phyloP scores from a whole-genome alignment of 2,329 filamentous ascomycete genomes.

The Talaromyces pinophilus region DNA sequence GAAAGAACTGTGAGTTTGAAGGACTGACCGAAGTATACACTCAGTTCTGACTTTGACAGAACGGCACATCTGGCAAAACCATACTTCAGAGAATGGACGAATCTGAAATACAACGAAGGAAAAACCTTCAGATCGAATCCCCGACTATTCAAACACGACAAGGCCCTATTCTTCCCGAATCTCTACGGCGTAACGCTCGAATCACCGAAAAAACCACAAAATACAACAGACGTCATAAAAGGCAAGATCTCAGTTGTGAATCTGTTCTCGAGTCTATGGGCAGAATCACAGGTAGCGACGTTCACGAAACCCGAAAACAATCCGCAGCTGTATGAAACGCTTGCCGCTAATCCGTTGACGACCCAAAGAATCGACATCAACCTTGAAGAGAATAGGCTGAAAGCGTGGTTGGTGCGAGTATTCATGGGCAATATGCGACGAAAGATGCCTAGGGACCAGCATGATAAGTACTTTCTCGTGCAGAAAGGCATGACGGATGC shows the following conservation, averaged over 20 bases:
- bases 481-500: conserved; percentile 57
- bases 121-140: conserved; percentile 89
- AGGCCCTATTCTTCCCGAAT: conserved; percentile 92
- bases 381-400: conserved; percentile 75
- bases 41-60: conserved; percentile 44
- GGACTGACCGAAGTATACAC: neutral
- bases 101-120: conserved; percentile 77
- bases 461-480: conserved; percentile 62
- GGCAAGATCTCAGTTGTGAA: conserved; percentile 77
- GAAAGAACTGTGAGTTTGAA: conserved; percentile 66
- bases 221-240: conserved; percentile 74
- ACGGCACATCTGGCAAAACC: conserved; percentile 77
- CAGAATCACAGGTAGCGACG: conserved; percentile 72
- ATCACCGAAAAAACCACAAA: conserved; percentile 55
- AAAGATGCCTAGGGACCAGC: conserved; percentile 52
- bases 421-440: conserved; percentile 56
- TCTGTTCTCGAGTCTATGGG: conserved; percentile 83
- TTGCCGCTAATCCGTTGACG: conserved; percentile 54
- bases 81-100: conserved; percentile 95
- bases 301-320: conserved; percentile 70
- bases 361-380: conserved; percentile 86
- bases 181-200: conserved; percentile 75
- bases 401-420: conserved; percentile 57
- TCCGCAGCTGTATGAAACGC: conserved; percentile 64
- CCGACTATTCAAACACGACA: conserved; percentile 77